These are phyloP conservation scores for Gastrolobium villosum DNA, from an alignment of 306 rosid species.

Conservation along the genomic window DNA sequence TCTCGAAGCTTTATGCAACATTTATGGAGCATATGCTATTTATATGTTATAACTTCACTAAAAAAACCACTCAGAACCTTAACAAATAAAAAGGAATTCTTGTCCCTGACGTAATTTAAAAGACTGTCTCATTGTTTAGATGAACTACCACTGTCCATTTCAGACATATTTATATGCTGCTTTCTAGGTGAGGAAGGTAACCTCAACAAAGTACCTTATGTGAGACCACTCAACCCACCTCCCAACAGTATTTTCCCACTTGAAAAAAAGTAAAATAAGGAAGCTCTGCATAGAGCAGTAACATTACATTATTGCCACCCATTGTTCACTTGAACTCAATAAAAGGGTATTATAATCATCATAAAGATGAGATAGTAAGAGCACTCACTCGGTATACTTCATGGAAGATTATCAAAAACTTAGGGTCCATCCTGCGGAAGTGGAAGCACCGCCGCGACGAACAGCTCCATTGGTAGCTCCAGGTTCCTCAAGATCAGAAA, in stretches of 20 bases:
- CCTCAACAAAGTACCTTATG: constrained; percentile 4
- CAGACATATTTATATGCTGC: too few species aligned
- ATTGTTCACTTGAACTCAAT: neutral
- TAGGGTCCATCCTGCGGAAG: constrained; percentile 57
- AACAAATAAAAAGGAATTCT: neutral
- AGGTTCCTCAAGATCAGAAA: constrained; percentile 36
- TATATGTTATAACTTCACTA: too few species aligned
- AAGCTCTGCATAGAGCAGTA: neutral
- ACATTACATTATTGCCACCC: neutral
- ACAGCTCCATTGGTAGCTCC: constrained; percentile 39
- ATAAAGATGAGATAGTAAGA: neutral
- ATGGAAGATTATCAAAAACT: constrained; percentile 58
- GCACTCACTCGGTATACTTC: neutral
- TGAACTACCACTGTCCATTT: too few species aligned
- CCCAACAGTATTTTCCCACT: neutral
- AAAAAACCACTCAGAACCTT: too few species aligned
- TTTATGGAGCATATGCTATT: too few species aligned
- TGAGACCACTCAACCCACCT: neutral
- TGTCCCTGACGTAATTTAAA: too few species aligned
- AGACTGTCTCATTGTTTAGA: constrained; percentile 29
- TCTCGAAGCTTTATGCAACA: neutral
- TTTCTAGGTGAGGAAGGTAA: constrained; percentile 11
- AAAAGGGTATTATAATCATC: neutral
- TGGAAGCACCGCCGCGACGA: constrained; percentile 48
- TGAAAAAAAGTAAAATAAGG: constrained; percentile 20